These are phyloP conservation scores for Lactarius hatsudake DNA, from an alignment of 768 basidiomycete species.

Conservation along the genomic window DNA sequence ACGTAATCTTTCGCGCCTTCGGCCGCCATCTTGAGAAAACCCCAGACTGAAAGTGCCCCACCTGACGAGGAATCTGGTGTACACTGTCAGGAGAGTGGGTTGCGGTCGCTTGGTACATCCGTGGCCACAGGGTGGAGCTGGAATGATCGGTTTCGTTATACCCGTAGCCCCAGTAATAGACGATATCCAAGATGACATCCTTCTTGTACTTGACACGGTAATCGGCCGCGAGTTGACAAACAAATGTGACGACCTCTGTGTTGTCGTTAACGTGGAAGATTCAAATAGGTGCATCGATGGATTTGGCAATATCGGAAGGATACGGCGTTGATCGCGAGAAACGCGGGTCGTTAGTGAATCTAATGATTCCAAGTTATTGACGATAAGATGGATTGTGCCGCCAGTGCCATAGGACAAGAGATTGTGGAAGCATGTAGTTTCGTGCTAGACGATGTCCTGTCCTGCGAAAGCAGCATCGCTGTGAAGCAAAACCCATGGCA, in stretches of 20 bases:
- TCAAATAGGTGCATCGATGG: conserved; percentile 79
- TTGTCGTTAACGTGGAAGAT: conserved; percentile 99
- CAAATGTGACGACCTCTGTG: conserved; percentile 96
- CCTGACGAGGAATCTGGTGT: conserved; percentile 85
- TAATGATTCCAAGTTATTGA: conserved; percentile 91
- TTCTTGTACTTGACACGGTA: conserved; percentile 98
- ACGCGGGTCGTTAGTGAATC: conserved; percentile 97
- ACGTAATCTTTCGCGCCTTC: conserved; percentile 94
- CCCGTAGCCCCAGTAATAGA: conserved; percentile 93
- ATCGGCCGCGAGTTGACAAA: conserved; percentile 96
- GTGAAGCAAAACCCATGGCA: conserved; percentile 95
- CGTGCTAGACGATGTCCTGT: conserved; percentile 91
- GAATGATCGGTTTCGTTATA: conserved; percentile 99
- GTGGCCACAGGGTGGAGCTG: conserved; percentile 88
- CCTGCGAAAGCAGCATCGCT: conserved; percentile 94
- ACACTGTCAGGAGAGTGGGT: conserved; percentile 86
- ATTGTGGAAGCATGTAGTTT: conserved; percentile 98
- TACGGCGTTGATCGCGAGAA: conserved; percentile 99
- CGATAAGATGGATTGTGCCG: conserved; percentile 96
- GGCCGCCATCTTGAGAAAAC: conserved; percentile 96
- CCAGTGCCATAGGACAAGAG: conserved; percentile 95
- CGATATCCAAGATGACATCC: conserved; percentile 97
- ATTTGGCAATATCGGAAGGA: conserved; percentile 96
- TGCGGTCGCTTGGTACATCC: conserved; percentile 99
- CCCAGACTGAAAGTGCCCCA: conserved; percentile 98